Evolutionary conservation across 179 eudicot genomes (phyloP).

Genomic region (Beta macrorhiza): DNA sequence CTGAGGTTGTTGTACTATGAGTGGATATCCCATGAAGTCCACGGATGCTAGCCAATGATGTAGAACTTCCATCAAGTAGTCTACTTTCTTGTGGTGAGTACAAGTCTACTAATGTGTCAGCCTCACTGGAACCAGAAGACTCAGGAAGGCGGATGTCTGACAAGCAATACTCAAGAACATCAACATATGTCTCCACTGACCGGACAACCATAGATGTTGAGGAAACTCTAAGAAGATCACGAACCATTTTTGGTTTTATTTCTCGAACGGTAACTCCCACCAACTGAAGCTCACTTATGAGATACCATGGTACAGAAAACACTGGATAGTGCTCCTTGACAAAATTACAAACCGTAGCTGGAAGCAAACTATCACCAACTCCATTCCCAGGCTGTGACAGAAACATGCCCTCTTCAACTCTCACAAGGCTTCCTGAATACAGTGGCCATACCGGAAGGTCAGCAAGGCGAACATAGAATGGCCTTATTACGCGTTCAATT

Average conservation of each 20-base stretch:
- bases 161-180: slow-evolving; percentile 96
- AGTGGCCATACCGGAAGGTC: slow-evolving; percentile 97
- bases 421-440: slow-evolving; percentile 81
- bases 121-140: slow-evolving; percentile 33
- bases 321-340: slow-evolving; percentile 99
- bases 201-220: slow-evolving; percentile 61
- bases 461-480: slow-evolving; percentile 79
- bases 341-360: slow-evolving; percentile 91
- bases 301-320: slow-evolving; percentile 97
- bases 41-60: slow-evolving; percentile 45
- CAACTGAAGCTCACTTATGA: slow-evolving; percentile 86
- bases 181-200: slow-evolving; percentile 75
- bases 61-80: slow-evolving; percentile 42
- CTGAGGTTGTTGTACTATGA: slow-evolving; percentile 51
- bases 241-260: slow-evolving; percentile 97
- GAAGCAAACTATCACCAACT: slow-evolving; percentile 72
- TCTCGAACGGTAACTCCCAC: slow-evolving; percentile 81
- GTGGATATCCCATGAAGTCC: slow-evolving; percentile 57
- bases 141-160: slow-evolving; percentile 66
- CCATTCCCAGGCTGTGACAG: slow-evolving; percentile 84
- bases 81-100: slow-evolving; percentile 32
- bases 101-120: slow-evolving; percentile 32
- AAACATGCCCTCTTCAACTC: slow-evolving; percentile 97
- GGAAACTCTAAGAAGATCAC: slow-evolving; percentile 88
- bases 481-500: slow-evolving; percentile 74